Percentiles rank a stretch among this genome's conserved stretches.
Evolutionary conservation across 768 basidiomycete genomes (phyloP).

Genomic region (Hygrocybe punicea): DNA sequence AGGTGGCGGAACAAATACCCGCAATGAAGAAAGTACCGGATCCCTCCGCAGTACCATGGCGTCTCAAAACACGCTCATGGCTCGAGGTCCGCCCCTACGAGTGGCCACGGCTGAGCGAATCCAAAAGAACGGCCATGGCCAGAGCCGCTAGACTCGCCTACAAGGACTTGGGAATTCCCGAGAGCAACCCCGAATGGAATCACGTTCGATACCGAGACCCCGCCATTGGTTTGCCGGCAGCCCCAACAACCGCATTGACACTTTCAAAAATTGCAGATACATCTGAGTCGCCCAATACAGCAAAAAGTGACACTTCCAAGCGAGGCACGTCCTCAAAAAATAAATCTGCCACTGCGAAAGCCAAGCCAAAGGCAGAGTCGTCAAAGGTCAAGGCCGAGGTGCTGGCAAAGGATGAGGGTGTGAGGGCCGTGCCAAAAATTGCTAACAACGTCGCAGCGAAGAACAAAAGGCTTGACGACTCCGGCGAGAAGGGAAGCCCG

Average conservation of each 20-base stretch:
- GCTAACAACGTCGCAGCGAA: slow-evolving; percentile 13
- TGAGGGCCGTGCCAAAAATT: slow-evolving; percentile 24
- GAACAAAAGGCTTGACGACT: neutral
- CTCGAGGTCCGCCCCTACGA: slow-evolving; percentile 67
- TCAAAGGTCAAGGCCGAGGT: slow-evolving; percentile 31
- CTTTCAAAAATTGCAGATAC: slow-evolving; percentile 10
- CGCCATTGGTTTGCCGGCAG: slow-evolving; percentile 13
- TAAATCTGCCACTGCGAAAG: slow-evolving; percentile 13
- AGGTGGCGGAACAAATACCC: slow-evolving; percentile 52
- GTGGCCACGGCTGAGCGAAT: slow-evolving; percentile 48
- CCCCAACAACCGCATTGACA: slow-evolving; percentile 5
- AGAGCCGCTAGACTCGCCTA: slow-evolving; percentile 51
- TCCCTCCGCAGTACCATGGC: slow-evolving; percentile 42
- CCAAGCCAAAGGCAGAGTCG: neutral
- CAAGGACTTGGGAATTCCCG: slow-evolving; percentile 50
- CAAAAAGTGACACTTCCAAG: slow-evolving; percentile 35
- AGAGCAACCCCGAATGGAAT: slow-evolving; percentile 61
- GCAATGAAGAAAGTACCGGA: slow-evolving; percentile 36
- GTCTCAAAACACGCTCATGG: slow-evolving; percentile 58
- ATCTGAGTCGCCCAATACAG: slow-evolving; percentile 8
- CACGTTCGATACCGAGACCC: slow-evolving; percentile 39
- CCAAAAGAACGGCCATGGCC: slow-evolving; percentile 48
- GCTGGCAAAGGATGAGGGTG: slow-evolving; percentile 49
- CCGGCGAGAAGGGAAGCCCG: neutral
- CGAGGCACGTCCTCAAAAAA: slow-evolving; percentile 48